phyloP scores from a whole-genome alignment of 805 yeast species.

The Kregervanrija pseudodelftensis region DNA sequence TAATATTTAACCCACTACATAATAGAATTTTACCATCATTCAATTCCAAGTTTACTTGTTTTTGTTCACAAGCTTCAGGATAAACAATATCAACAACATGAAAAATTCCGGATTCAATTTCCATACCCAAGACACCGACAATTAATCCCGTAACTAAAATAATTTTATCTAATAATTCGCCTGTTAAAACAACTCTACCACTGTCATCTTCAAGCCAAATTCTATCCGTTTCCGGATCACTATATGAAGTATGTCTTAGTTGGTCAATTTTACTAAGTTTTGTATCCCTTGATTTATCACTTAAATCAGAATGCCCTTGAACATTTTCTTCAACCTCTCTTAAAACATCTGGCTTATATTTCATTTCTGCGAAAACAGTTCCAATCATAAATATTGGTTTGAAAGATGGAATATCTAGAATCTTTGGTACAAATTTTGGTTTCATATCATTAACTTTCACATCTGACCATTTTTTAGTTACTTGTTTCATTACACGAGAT shows the following conservation, averaged over 20 bases:
- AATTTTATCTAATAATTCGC: constrained; percentile 50
- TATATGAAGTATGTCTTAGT: constrained; percentile 36
- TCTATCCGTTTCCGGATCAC: constrained; percentile 49
- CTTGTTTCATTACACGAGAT: constrained; percentile 39
- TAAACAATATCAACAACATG: constrained; percentile 73
- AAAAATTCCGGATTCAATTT: constrained; percentile 74
- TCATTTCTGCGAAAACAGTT: constrained; percentile 77
- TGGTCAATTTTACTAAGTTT: constrained; percentile 16
- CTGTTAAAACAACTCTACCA: constrained; percentile 71
- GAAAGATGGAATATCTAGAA: constrained; percentile 56
- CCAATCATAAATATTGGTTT: constrained; percentile 79
- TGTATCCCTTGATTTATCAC: constrained; percentile 10
- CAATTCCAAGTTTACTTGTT: constrained; percentile 6
- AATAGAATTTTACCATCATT: constrained; percentile 49
- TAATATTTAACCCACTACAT: constrained; percentile 67
- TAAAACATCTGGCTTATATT: constrained; percentile 76
- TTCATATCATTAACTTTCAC: constrained; percentile 31
- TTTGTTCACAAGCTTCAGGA: constrained; percentile 60
- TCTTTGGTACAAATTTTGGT: constrained; percentile 33
- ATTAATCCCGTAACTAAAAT: constrained; percentile 85
- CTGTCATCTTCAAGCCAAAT: constrained; percentile 86
- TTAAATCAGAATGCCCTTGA: constrained; percentile 41
- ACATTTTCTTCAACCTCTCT: constrained; percentile 64
- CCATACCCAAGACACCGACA: constrained; percentile 81
- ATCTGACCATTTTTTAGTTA: constrained; percentile 33